Evolutionary conservation across 2,329 filamentous ascomycete genomes (phyloP), one percentile per base, ranked within the genome.

Genomic region (Diaporthe citriasiana): DNA sequence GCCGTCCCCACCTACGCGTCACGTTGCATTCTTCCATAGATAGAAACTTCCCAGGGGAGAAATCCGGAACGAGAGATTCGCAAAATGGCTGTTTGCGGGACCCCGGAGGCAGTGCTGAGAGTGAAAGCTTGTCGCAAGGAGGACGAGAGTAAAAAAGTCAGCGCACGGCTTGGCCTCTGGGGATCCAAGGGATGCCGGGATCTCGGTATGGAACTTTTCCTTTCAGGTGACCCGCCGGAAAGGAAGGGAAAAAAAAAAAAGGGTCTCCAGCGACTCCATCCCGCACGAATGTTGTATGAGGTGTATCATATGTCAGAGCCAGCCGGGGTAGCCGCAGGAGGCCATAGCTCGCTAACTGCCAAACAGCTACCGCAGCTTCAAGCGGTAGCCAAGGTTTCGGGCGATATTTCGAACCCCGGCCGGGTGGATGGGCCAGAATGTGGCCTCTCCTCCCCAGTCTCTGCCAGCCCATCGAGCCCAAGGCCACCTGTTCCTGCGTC

Each of bases 161-260:
- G 17, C 53, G 47, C 59, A 69, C 38, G 68, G 42, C 55, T 73
- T 68, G 38, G 56, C 40, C 63, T 47, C 70, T 60, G 71, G 51
- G 66, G 74, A 40, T 51, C 66, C 35, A 38, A 70, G 47, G 68
- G 38, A 50, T 75, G 74, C 73, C 71, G 57, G 71, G 74, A 74
- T 75, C 68, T 59, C 70, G 65, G 74, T 40, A 75, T 68, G 66
- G 59, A 65, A 56, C 47, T 73, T 9, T 69, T 68, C 60, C 45
- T 70, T 45, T 68, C 59, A 71, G 60, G 66, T 69, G 71, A 69
- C 66, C 57, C 51, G 19, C 51, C 45, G 57, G 25, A 45, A 42
- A 71, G 69, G 45, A 17, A 33, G 56, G 53, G 17, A 19, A 70
- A 59, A 40, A 19, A 47, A 47, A 27, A 5, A 22, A 25, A 17